Conservation (phyloP, 2,329 filamentous ascomycete genomes). For the Aspergillus fijiensis region DNA sequence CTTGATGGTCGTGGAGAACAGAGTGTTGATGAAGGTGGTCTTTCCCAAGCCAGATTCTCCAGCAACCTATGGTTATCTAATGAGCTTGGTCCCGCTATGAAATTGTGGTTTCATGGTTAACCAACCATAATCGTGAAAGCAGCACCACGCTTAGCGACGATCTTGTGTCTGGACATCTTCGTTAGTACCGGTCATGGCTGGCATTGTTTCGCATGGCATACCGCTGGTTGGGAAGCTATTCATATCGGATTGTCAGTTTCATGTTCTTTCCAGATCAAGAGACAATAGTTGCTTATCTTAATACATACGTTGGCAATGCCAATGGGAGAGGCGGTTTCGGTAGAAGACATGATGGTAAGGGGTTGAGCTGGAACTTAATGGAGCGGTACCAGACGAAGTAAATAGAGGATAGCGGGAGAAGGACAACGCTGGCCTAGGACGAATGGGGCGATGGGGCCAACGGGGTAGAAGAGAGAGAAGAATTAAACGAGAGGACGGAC, state of each 20-base stretch:
- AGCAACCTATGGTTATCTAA: slow-evolving; percentile 66
- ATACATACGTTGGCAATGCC: slow-evolving; percentile 70
- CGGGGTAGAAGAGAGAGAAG: slow-evolving; percentile 7
- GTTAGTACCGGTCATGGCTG: slow-evolving; percentile 9
- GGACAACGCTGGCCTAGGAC: slow-evolving; percentile 10
- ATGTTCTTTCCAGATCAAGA: neutral
- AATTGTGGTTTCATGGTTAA: slow-evolving; percentile 5
- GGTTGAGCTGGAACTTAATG: slow-evolving; percentile 18
- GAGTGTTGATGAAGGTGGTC: slow-evolving; percentile 99
- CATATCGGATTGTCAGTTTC: slow-evolving; percentile 28
- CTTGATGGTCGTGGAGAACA: slow-evolving; percentile 99
- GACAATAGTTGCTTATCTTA: neutral
- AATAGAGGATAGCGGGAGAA: slow-evolving; percentile 14
- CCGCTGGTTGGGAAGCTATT: slow-evolving; percentile 68
- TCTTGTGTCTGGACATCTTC: slow-evolving; percentile 59
- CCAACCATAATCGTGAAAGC: slow-evolving; percentile 98
- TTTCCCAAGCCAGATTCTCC: slow-evolving; percentile 98
- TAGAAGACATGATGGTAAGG: slow-evolving; percentile 53
- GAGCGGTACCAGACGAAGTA: slow-evolving; percentile 21
- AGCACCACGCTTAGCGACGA: slow-evolving; percentile 81
- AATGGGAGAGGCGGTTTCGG: slow-evolving; percentile 65
- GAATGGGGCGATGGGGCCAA: neutral
- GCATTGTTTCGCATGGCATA: slow-evolving; percentile 42
- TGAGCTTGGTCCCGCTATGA: slow-evolving; percentile 25
- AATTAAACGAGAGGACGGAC: slow-evolving; percentile 1